Evolutionary conservation across 345 rosid genomes (phyloP), one percentile per base, ranked within the genome.

Genomic region (Salix purpurea): DNA sequence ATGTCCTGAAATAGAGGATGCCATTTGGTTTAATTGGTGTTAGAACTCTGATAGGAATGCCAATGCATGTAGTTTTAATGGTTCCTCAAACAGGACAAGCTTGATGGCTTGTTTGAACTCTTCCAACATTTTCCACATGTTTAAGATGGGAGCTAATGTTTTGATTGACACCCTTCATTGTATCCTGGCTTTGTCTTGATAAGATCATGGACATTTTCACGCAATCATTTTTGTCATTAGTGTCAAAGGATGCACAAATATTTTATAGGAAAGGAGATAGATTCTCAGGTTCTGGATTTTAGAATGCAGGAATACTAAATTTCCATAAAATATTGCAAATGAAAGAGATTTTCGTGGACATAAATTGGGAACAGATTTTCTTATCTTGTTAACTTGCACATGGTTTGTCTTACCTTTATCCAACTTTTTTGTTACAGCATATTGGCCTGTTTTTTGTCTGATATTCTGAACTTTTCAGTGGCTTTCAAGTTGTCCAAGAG

Each of bases 401-500:
- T 77, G 11, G 24, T 72, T 65, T 40, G 74, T 7, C 54, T 77
- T 46, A 34, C 60, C 18, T 69, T 16, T 39, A 9, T 64, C 73
- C 56, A 40, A 74, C 73, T 77, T 34, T 68, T 15, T 74, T 66
- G 61, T 71, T 69, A 65, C 60, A 42, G 69, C 58, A 42, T 50
- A 72, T 12, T 69, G 46, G 70, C 26, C 77, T 76, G 4, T 50
- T 74, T 74, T 74, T 67, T 79, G 19, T 83, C 77, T 85, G 75
- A 78, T 80, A 48, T 72, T 72, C 56, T 76, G 52, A 67, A 70
- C 28, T 79, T 86, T 90, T 87, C 95, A 96, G 99, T 93, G 90
- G 97, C 98, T 79, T 90, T 91, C 89, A 92, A 93, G 87, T 79
- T 96, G 79, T 93, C 99, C 67, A 93, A 92, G 97, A 91, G 94